Percentiles rank a stretch among this genome's conserved stretches.
phyloP scores from a whole-genome alignment of 371 early-diverging fungal genomes.

The Furculomyces boomerangus region DNA sequence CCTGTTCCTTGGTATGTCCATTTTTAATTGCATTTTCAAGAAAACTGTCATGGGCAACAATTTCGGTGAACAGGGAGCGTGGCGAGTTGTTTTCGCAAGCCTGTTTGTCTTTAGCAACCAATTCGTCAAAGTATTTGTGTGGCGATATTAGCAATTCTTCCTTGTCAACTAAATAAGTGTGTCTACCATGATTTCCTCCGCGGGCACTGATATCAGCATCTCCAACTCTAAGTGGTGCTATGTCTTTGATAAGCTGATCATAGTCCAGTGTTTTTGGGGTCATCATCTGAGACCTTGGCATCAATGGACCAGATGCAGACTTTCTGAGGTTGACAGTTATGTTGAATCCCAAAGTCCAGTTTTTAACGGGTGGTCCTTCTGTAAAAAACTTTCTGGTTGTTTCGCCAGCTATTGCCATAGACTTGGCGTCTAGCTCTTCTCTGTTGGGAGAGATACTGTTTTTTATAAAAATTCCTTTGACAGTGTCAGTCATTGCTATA shows the following conservation, averaged over 20 bases:
- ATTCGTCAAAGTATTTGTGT: not conserved
- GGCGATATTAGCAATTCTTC: not conserved
- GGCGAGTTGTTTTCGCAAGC: not conserved
- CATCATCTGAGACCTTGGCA: not conserved
- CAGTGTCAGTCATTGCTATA: too few relatives aligned
- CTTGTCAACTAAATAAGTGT: not conserved
- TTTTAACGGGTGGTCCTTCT: not conserved
- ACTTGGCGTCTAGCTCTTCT: too few relatives aligned
- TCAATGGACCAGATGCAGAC: not conserved
- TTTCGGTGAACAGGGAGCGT: not conserved
- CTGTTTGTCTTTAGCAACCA: not conserved
- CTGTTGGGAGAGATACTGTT: too few relatives aligned
- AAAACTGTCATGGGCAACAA: not conserved
- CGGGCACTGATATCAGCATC: not conserved
- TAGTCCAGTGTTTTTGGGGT: not conserved
- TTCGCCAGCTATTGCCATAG: not conserved
- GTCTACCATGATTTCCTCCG: not conserved
- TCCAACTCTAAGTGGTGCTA: not conserved
- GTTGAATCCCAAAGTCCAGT: constrained; percentile 1
- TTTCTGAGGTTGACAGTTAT: not conserved
- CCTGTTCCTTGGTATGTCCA: not conserved
- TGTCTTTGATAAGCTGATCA: not conserved
- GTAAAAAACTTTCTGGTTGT: not conserved
- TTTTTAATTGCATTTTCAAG: not conserved
- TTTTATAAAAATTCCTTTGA: too few relatives aligned